These are phyloP conservation scores for Trichosanthes cucumerina DNA, from an alignment of 306 rosid species.

Conservation along the genomic window DNA sequence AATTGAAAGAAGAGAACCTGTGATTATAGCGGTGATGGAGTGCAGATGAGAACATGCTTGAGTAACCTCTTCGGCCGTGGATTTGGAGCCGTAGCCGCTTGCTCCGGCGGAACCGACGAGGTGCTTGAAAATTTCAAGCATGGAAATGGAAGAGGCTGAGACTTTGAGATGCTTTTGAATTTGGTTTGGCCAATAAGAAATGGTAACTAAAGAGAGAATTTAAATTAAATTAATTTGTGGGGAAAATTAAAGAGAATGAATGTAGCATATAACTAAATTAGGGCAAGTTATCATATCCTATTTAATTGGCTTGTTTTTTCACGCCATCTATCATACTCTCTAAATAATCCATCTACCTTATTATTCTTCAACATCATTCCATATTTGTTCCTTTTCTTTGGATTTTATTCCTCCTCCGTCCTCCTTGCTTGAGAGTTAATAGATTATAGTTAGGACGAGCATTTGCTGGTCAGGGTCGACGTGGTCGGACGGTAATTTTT, in stretches of 20 bases:
- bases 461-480: too few relatives aligned
- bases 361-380: not conserved
- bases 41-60: slow-evolving; percentile 29
- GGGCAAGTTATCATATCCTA: too few relatives aligned
- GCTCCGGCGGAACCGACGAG: slow-evolving; percentile 60
- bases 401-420: not conserved
- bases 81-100: slow-evolving; percentile 64
- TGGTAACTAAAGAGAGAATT: not conserved
- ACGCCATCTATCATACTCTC: too few relatives aligned
- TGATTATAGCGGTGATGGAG: slow-evolving; percentile 68
- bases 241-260: not conserved
- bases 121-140: slow-evolving; percentile 61
- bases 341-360: not conserved
- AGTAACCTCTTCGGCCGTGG: slow-evolving; percentile 76
- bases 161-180: not conserved
- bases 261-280: not conserved
- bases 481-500: too few relatives aligned
- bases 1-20: slow-evolving; percentile 35
- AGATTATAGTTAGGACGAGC: too few relatives aligned
- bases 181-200: not conserved
- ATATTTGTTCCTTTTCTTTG: not conserved
- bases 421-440: not conserved
- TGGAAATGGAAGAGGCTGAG: not conserved
- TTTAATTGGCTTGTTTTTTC: too few relatives aligned
- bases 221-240: not conserved